Percentiles rank a stretch among this genome's conserved stretches.
phyloP scores from a whole-genome alignment of 371 early-diverging fungal genomes.

The Synchytrium microbalum region DNA sequence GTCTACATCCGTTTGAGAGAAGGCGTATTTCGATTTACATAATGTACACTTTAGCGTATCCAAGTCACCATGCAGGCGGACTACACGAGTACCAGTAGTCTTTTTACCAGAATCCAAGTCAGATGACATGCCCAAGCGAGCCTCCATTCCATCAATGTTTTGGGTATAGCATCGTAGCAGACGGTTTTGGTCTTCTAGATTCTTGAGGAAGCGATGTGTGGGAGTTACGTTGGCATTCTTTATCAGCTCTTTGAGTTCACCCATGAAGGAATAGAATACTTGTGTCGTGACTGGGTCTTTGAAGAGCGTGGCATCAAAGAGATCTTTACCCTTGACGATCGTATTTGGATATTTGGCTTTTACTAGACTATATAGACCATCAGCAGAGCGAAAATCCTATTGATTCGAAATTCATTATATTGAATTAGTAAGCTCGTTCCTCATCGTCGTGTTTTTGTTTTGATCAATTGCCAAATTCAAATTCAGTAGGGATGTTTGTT shows the following conservation, averaged over 20 bases:
- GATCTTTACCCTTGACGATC: slow-evolving; percentile 79
- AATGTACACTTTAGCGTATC: slow-evolving; percentile 75
- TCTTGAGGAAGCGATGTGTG: slow-evolving; percentile 81
- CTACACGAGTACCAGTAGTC: slow-evolving; percentile 37
- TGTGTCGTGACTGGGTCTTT: slow-evolving; percentile 60
- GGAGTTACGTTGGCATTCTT: slow-evolving; percentile 67
- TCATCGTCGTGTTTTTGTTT: too few species aligned
- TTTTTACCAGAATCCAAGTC: slow-evolving; percentile 8
- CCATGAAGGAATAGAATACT: slow-evolving; percentile 92
- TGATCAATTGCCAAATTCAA: not conserved
- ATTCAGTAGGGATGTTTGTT: not conserved
- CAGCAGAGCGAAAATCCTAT: slow-evolving; percentile 38
- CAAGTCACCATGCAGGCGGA: slow-evolving; percentile 91
- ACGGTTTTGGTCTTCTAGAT: slow-evolving; percentile 60
- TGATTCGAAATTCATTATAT: not conserved
- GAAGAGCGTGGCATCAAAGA: slow-evolving; percentile 93
- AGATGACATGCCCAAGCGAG: slow-evolving; percentile 20
- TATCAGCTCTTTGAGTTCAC: slow-evolving; percentile 71
- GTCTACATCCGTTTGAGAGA: slow-evolving; percentile 41
- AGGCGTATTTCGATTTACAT: slow-evolving; percentile 57
- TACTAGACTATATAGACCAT: slow-evolving; percentile 57
- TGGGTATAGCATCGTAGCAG: slow-evolving; percentile 91
- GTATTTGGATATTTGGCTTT: slow-evolving; percentile 65
- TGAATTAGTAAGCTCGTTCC: not conserved
- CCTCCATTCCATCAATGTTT: slow-evolving; percentile 95